Evolutionary conservation across 331 rosid genomes (phyloP), one percentile per base, ranked within the genome.

Genomic region (Telfairia occidentalis): DNA sequence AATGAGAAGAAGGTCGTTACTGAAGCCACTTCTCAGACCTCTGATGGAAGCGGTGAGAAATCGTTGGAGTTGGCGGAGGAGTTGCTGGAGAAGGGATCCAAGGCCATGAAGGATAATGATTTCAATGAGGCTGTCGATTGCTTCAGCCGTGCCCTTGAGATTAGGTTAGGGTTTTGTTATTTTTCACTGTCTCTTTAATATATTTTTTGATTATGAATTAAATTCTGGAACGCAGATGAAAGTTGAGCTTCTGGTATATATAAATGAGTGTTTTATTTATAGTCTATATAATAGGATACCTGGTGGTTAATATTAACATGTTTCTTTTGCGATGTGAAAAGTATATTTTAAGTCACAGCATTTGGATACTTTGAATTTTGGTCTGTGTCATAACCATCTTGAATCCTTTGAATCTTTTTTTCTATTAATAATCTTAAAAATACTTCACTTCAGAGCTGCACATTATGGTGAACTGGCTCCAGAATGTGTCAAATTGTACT

Each of bases 111-210:
- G 50, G 89, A 84, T 23, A 54, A 67, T 37, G 97, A 95, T 88
- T 88, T 69, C 76, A 73, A 11, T 35, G 96, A 91, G 79, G 97
- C 96, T 42, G 83, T 89, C 59, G 97, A 95, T 28, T 91, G 82
- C 87, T 95, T 83, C 77, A 95, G 97, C 89, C 97, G 96, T 76
- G 91, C 93, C 79, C 91, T 95, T 1, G 98, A 95, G 81, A 94
- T 91, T 84, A 91, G 96, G 98, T 94, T 87, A 77, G 83, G 78
- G 76, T 83, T 84, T 77, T 26, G 7, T 30, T 71, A 34, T 71
- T 82, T 53, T 63, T 63, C 74, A 34, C 26, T 43, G n/a, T 29
- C 4, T 12, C 32, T 76, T 19, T 30, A 64, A 52, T 60, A 48
- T 32, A 30, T 7, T 7, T 3, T 49, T 50, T 76, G 5, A 11